phyloP scores from a whole-genome alignment of 2,329 filamentous ascomycete genomes.

The Whalleya microplaca region DNA sequence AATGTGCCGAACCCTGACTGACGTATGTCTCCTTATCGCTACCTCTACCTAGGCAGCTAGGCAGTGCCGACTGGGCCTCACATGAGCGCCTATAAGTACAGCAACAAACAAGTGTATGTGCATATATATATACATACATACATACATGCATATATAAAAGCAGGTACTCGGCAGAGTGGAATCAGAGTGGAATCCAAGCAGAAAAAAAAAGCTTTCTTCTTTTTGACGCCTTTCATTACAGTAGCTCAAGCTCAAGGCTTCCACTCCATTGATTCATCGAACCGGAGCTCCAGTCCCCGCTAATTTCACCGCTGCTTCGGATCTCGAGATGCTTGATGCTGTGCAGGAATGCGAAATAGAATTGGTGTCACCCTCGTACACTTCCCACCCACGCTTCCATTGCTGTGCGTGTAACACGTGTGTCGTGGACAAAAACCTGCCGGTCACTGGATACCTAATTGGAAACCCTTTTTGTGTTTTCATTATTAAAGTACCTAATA shows the following conservation, averaged over 20 bases:
- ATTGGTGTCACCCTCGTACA: neutral
- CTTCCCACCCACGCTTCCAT: slow-evolving; percentile 3
- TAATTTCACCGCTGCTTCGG: slow-evolving; percentile 23
- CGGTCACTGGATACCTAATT: neutral
- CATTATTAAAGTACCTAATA: slow-evolving; percentile 2
- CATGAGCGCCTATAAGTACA: neutral
- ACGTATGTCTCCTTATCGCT: neutral
- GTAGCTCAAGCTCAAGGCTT: neutral
- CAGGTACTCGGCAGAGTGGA: neutral
- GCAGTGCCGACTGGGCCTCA: neutral
- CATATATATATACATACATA: too few relatives aligned
- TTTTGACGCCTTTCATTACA: too few relatives aligned
- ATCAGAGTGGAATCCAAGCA: too few relatives aligned
- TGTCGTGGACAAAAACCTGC: neutral
- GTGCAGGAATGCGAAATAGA: neutral
- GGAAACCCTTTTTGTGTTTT: neutral
- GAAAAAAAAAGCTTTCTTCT: too few relatives aligned
- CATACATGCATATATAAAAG: neutral
- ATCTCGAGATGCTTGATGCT: slow-evolving; percentile 2
- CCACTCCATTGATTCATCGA: too few relatives aligned
- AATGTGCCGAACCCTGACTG: neutral
- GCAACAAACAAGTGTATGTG: neutral
- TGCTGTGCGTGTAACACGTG: slow-evolving; percentile 2
- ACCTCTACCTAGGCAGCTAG: neutral
- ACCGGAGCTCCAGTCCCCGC: neutral